phyloP scores from a whole-genome alignment of 2,329 filamentous ascomycete genomes.

The Trichothecium roseum region DNA sequence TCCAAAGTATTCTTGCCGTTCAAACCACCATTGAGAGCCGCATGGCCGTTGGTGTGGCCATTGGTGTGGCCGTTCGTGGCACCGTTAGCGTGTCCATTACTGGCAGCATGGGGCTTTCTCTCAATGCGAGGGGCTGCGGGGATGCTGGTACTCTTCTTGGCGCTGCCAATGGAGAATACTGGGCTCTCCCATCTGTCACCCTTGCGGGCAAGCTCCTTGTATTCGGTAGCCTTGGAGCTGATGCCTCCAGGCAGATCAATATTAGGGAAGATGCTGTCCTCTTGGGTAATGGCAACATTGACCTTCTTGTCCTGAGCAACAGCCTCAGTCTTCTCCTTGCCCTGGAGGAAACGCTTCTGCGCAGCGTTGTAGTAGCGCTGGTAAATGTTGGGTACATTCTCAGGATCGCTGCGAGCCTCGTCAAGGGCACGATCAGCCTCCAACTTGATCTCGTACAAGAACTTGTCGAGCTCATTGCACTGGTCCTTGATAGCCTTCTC shows the following conservation, averaged over 20 bases:
- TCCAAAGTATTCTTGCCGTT: too few species aligned
- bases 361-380: constrained; percentile 68
- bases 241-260: constrained; percentile 75
- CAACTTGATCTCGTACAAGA: constrained; percentile 67
- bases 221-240: constrained; percentile 87
- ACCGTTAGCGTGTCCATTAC: constrained; percentile 7
- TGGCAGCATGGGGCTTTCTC: constrained; percentile 25
- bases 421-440: constrained; percentile 67
- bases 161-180: constrained; percentile 78
- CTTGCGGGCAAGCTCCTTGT: constrained; percentile 76
- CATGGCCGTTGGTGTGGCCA: constrained; percentile 12
- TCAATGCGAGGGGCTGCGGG: constrained; percentile 46
- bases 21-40: background rate
- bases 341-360: constrained; percentile 63
- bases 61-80: constrained; percentile 7
- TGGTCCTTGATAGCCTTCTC: constrained; percentile 84
- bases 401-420: constrained; percentile 48
- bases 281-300: constrained; percentile 45
- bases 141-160: constrained; percentile 61
- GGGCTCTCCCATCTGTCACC: constrained; percentile 93
- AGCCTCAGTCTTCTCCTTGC: constrained; percentile 65
- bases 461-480: constrained; percentile 62
- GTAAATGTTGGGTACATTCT: constrained; percentile 74
- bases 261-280: constrained; percentile 83
- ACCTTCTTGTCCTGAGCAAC: constrained; percentile 56